These are phyloP conservation scores for Hemileccinum impolitum DNA, from an alignment of 768 basidiomycete genomes.

Conservation along the genomic window DNA sequence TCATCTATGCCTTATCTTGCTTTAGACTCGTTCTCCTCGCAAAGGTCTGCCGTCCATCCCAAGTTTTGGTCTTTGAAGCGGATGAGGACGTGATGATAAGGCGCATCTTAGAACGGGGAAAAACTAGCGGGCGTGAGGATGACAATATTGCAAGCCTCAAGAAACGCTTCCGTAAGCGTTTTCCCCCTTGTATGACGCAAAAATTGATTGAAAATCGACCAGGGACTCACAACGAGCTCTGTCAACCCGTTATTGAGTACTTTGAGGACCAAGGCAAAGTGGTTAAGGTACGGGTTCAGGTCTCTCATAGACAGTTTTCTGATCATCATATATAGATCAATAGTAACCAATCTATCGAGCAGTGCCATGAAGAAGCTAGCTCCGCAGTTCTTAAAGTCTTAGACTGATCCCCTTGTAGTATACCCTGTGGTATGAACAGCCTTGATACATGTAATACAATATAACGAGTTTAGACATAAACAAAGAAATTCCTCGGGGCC, in stretches of 20 bases:
- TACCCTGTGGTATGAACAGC: constrained; percentile 4
- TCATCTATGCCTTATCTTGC: neutral
- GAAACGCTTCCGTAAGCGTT: constrained; percentile 85
- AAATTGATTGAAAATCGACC: neutral
- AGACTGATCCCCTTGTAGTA: constrained; percentile 12
- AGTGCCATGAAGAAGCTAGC: constrained; percentile 63
- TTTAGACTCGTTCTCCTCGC: neutral
- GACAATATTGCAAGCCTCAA: constrained; percentile 92
- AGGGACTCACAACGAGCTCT: constrained; percentile 84
- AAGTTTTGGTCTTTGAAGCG: constrained; percentile 84
- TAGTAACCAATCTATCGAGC: constrained; percentile 62
- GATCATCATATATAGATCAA: constrained; percentile 51
- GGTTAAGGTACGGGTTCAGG: constrained; percentile 52
- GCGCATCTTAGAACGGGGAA: constrained; percentile 83
- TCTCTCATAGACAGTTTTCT: neutral
- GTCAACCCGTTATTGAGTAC: constrained; percentile 91
- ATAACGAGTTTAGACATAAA: constrained; percentile 41
- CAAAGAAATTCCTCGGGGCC: constrained; percentile 35
- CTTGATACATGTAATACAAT: constrained; percentile 1
- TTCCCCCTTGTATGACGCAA: neutral
- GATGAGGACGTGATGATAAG: constrained; percentile 84
- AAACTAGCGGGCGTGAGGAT: constrained; percentile 94
- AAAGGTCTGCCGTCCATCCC: constrained; percentile 76
- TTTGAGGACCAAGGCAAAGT: constrained; percentile 69
- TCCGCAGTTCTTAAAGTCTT: constrained; percentile 52